phyloP scores from a whole-genome alignment of 345 rosid genomes.

The Eucalyptus regnans region DNA sequence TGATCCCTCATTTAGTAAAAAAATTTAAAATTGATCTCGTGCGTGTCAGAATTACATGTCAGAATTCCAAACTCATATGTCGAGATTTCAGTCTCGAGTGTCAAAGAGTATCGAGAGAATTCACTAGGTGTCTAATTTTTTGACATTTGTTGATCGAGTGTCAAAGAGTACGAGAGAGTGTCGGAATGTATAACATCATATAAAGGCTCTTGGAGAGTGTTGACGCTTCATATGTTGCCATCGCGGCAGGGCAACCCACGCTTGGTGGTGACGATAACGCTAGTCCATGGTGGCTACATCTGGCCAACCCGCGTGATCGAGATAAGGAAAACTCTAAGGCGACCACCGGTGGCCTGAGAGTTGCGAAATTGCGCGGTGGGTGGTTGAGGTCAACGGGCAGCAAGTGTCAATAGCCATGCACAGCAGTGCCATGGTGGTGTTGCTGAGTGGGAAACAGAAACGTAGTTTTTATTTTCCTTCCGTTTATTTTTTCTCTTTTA shows the following conservation, averaged over 20 bases:
- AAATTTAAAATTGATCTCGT: fast-evolving
- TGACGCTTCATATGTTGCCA: not conserved
- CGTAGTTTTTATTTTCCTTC: not conserved
- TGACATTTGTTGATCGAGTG: too few species aligned
- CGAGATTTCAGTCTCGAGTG: fast-evolving
- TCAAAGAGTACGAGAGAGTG: fast-evolving
- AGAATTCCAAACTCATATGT: fast-evolving
- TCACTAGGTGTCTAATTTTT: fast-evolving
- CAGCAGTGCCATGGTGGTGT: not conserved
- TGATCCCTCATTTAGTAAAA: too few species aligned
- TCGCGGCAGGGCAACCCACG: fast-evolving
- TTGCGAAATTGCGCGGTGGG: not conserved
- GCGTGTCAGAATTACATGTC: fast-evolving
- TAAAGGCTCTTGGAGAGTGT: too few species aligned
- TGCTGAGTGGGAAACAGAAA: not conserved
- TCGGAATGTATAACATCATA: fast-evolving
- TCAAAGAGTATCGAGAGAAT: fast-evolving
- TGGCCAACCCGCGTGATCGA: not conserved
- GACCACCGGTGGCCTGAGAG: not conserved
- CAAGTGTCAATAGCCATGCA: not conserved
- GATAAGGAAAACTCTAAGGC: not conserved
- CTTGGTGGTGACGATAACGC: not conserved
- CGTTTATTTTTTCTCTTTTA: not conserved
- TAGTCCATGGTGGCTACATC: not conserved
- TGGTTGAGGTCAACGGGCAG: not conserved